Evolutionary conservation across 441 rosid genomes (phyloP), one percentile per base, ranked within the genome.

Genomic region (Capsella rubella): DNA sequence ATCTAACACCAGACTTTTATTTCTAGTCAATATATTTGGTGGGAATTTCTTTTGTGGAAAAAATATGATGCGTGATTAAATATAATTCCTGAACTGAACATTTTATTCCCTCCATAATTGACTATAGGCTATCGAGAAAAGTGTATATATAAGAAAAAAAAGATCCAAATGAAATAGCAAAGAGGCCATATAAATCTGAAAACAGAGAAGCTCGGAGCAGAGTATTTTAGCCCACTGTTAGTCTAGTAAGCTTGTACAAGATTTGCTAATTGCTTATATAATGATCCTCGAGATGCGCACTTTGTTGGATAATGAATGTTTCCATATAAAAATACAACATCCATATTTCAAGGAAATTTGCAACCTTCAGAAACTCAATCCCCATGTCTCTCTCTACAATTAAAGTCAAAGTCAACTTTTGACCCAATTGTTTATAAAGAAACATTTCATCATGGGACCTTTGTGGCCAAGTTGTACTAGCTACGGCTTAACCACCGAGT

Each of bases 401-500:
- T 52, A 28, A 45, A 16, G 8, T 18, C 29, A 21, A 56, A 62
- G 64, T 75, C 74, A 60, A 75, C 74, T 76, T 69, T 76, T 76
- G 79, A 62, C 75, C 60, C 66, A 37, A 55, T 27, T 31, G 18
- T n/a, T 21, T 9, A 5, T 16, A 37, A 69, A 62, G 37, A 42
- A 42, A 31, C n/a, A 18, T 21, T 32, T 27, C 51, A 69, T 74
- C 65, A 35, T 65, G 72, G 54, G 59, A 47, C 18, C 56, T 64
- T 54, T 53, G 79, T 68, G 74, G 69, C 58, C 79, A 35, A 75
- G 18, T 75, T 46, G 54, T 46, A 43, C 37, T 59, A 52, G 27
- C 74, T 67, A 74, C 46, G 65, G 82, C 73, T 73, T 83, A 62
- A 88, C 95, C 64, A 85, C 95, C 43, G 92, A 79, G 75, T 81